phyloP scores from a whole-genome alignment of 148 eudicot genomes.

The Rhododendron mucronatum region DNA sequence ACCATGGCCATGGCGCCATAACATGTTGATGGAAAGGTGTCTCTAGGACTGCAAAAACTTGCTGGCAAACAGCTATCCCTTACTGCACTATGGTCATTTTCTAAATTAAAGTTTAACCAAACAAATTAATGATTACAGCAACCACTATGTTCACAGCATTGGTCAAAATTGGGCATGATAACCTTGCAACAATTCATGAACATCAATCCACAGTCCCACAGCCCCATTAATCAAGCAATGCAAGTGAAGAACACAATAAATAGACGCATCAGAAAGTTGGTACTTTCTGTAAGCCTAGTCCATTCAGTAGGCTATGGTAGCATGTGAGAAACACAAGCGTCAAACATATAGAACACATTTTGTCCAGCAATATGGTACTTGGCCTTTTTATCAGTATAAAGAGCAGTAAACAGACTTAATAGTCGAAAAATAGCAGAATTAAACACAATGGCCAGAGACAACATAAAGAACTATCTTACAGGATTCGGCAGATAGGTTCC shows the following conservation, averaged over 20 bases:
- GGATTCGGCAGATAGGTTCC: conserved; percentile 90
- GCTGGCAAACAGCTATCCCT: neutral
- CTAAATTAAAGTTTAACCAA: neutral
- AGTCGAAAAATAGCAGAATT: neutral
- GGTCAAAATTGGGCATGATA: neutral
- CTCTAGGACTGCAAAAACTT: neutral
- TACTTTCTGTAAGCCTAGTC: neutral
- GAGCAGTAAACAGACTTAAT: neutral
- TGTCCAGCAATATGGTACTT: neutral
- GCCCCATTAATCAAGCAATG: neutral
- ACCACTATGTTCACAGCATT: neutral
- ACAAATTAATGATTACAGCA: neutral
- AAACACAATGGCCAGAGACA: neutral
- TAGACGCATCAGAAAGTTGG: neutral
- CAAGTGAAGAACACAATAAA: neutral
- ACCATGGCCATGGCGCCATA: neutral
- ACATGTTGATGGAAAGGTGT: neutral
- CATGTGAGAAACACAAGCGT: neutral
- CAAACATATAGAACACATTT: neutral
- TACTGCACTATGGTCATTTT: neutral
- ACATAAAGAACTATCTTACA: conserved; percentile 36
- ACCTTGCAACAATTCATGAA: neutral
- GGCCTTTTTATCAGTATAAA: neutral
- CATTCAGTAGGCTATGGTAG: neutral
- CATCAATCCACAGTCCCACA: neutral